Conservation (phyloP, 768 basidiomycete genomes). For the Rhodocollybia butyracea region DNA sequence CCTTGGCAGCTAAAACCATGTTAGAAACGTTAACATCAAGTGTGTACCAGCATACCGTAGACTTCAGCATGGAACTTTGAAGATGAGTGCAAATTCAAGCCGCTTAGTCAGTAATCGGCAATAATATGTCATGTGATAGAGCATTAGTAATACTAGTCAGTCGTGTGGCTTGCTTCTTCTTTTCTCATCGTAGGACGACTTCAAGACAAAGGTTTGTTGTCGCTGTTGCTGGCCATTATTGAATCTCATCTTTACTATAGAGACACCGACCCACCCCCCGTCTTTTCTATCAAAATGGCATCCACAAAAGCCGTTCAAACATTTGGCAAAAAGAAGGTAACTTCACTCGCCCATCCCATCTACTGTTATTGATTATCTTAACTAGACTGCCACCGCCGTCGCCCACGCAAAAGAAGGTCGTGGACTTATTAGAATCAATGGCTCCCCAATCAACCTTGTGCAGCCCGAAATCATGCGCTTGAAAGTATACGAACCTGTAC, state of each 20-base stretch:
- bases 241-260: constrained; percentile 11
- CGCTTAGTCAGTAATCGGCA: constrained; percentile 1
- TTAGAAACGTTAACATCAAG: not conserved
- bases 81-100: not conserved
- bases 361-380: constrained; percentile 6
- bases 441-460: constrained; percentile 93
- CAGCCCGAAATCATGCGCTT: constrained; percentile 94
- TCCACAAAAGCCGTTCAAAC: constrained; percentile 94
- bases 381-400: constrained; percentile 94
- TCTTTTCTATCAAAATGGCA: constrained; percentile 53
- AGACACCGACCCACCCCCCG: constrained; percentile 19
- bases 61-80: constrained; percentile 9
- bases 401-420: constrained; percentile 96
- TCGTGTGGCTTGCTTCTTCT: too few species aligned
- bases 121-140: not conserved
- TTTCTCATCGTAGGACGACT: not conserved
- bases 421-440: constrained; percentile 95
- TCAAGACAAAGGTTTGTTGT: constrained; percentile 14
- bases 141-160: too few species aligned
- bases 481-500: constrained; percentile 97
- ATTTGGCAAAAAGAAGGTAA: constrained; percentile 99
- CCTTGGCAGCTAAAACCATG: not conserved
- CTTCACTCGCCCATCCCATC: constrained; percentile 18
- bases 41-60: not conserved
- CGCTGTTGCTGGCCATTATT: constrained; percentile 9